These are phyloP conservation scores for Pythium aphanidermatum DNA, from an alignment of 352 stramenopile genomes.

Conservation along the genomic window DNA sequence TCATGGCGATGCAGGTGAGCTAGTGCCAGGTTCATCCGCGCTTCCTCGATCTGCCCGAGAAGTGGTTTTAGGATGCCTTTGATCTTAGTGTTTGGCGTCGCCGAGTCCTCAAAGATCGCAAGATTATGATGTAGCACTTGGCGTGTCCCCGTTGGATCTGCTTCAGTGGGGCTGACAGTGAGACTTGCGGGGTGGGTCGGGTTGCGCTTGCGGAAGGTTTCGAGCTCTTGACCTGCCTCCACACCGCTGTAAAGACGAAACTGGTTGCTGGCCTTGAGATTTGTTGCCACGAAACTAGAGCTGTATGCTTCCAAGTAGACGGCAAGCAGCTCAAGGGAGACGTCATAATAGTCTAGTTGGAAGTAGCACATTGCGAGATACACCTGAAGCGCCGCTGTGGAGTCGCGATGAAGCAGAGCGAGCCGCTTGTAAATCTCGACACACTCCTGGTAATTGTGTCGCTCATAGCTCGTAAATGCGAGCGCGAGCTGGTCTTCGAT, in stretches of 20 bases:
- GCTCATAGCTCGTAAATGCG: constrained; percentile 35
- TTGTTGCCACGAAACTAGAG: constrained; percentile 61
- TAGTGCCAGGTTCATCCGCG: constrained; percentile 49
- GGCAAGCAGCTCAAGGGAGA: constrained; percentile 52
- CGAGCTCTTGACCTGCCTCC: constrained; percentile 75
- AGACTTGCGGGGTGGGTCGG: constrained; percentile 39
- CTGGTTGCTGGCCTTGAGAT: constrained; percentile 60
- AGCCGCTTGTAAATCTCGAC: constrained; percentile 72
- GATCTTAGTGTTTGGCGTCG: background rate
- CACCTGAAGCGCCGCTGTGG: constrained; percentile 39
- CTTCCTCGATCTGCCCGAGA: constrained; percentile 36
- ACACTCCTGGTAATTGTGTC: constrained; percentile 55
- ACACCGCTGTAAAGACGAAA: constrained; percentile 50
- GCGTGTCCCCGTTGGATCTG: constrained; percentile 19
- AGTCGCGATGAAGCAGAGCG: constrained; percentile 24
- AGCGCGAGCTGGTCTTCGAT: constrained; percentile 37
- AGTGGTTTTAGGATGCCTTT: constrained; percentile 27
- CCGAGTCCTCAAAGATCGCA: constrained; percentile 34
- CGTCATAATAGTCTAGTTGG: constrained; percentile 60
- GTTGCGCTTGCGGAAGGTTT: constrained; percentile 57
- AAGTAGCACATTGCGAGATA: constrained; percentile 80
- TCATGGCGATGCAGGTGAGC: constrained; percentile 39
- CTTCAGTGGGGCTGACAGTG: too few relatives aligned
- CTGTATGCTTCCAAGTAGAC: constrained; percentile 44
- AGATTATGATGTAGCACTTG: constrained; percentile 51